These are phyloP conservation scores for Penicillium chermesinum DNA, from an alignment of 495 filamentous ascomycete genomes.

Conservation along the genomic window DNA sequence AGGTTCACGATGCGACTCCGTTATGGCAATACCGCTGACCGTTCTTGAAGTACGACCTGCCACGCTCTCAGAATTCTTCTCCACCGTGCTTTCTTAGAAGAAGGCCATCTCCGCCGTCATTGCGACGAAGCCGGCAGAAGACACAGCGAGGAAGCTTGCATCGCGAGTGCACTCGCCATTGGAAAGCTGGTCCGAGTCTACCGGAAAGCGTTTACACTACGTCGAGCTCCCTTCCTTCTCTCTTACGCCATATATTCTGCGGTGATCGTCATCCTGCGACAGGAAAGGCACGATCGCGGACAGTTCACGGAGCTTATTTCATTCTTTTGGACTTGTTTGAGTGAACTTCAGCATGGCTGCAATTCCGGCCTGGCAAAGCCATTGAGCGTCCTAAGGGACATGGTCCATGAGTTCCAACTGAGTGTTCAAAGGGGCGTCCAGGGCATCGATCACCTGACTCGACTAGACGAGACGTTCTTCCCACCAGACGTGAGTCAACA, in stretches of 20 bases:
- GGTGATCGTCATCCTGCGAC: neutral
- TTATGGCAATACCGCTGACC: constrained; percentile 1
- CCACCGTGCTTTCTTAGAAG: constrained; percentile 15
- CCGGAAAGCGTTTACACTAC: constrained; percentile 9
- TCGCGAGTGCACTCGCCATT: constrained; percentile 16
- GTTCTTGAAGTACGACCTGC: constrained; percentile 11
- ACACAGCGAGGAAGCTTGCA: constrained; percentile 15
- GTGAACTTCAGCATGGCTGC: neutral
- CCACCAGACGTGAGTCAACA: neutral
- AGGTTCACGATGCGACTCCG: neutral
- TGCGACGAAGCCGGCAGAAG: neutral
- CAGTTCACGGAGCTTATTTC: neutral
- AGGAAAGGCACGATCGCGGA: neutral
- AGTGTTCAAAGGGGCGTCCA: neutral
- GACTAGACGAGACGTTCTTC: neutral
- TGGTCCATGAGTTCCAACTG: neutral
- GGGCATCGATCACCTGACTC: neutral
- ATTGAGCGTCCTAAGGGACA: neutral
- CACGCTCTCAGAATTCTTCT: constrained; percentile 16
- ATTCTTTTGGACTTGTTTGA: neutral
- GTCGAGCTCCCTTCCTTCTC: constrained; percentile 18
- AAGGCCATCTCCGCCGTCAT: constrained; percentile 12
- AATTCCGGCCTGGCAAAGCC: neutral
- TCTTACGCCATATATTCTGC: constrained; percentile 21
- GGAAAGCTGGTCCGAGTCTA: constrained; percentile 14